Conservation (phyloP, 768 basidiomycete genomes). For the Phylloporus sp. region DNA sequence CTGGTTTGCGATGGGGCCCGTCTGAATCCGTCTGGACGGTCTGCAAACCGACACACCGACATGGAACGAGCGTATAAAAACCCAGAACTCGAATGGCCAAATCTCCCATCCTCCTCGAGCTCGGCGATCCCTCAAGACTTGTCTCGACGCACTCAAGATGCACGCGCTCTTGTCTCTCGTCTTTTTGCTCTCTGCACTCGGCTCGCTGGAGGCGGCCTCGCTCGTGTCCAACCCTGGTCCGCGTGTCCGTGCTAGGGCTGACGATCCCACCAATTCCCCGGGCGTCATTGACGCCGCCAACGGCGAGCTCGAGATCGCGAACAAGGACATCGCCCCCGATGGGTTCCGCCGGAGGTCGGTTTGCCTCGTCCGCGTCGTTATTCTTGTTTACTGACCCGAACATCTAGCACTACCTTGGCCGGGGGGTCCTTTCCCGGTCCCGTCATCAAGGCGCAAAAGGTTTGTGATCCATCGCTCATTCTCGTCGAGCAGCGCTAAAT, state of each 20-base stretch:
- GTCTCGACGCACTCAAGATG: conserved; percentile 21
- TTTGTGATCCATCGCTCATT: conserved; percentile 1
- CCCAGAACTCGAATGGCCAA: neutral
- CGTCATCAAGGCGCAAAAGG: conserved; percentile 41
- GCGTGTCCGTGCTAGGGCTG: neutral
- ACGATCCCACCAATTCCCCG: conserved; percentile 1
- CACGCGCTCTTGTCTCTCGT: conserved; percentile 8
- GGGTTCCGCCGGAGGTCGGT: conserved; percentile 40
- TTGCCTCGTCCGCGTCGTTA: neutral
- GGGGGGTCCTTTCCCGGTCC: conserved; percentile 47
- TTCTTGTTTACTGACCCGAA: neutral
- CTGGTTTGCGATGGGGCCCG: neutral
- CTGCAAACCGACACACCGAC: neutral
- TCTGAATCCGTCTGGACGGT: neutral
- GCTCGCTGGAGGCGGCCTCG: conserved; percentile 17
- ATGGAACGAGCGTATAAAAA: conserved; percentile 11
- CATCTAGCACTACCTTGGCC: conserved; percentile 38
- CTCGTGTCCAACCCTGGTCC: conserved; percentile 6
- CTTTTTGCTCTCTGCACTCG: conserved; percentile 12
- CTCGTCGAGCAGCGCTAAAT: neutral
- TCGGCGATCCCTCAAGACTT: conserved; percentile 16
- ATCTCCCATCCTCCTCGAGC: neutral
- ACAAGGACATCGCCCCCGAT: conserved; percentile 45
- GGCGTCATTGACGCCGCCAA: conserved; percentile 22
- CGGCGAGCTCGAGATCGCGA: conserved; percentile 36